phyloP scores from a whole-genome alignment of 106 monocot genomes.

The Iris macrosiphon region DNA sequence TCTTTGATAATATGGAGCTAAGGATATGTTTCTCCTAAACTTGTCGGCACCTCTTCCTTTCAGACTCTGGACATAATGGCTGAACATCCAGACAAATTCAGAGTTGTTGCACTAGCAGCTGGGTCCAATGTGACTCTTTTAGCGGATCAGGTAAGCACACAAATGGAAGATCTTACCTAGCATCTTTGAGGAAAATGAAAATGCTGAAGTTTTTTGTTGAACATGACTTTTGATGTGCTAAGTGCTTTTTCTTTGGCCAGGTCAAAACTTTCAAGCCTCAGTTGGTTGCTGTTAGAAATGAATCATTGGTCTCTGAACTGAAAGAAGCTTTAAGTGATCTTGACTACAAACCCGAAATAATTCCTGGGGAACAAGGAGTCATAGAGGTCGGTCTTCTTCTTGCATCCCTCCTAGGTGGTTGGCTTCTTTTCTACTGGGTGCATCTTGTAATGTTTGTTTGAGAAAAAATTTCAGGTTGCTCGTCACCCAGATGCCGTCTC shows the following conservation, averaged over 20 bases:
- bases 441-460: background rate
- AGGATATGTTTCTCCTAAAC: background rate
- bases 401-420: too few species aligned
- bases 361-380: slow-evolving; percentile 89
- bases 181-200: background rate
- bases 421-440: background rate
- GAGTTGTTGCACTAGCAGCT: slow-evolving; percentile 90
- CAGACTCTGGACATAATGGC: slow-evolving; percentile 93
- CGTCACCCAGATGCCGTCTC: slow-evolving; percentile 89
- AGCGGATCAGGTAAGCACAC: slow-evolving; percentile 80
- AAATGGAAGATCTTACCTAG: background rate
- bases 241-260: slow-evolving; percentile 23
- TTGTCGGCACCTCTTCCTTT: background rate
- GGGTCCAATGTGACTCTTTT: slow-evolving; percentile 94
- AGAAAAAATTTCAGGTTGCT: slow-evolving; percentile 60
- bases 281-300: slow-evolving; percentile 78
- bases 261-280: slow-evolving; percentile 88
- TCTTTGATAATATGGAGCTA: background rate
- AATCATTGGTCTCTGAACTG: slow-evolving; percentile 62
- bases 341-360: slow-evolving; percentile 87
- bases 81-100: slow-evolving; percentile 91
- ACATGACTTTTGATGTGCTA: background rate
- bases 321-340: slow-evolving; percentile 83
- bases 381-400: slow-evolving; percentile 46
- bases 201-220: background rate